Conservation (phyloP, 306 rosid species). For the cucumber (Cucumis sativus) region DNA sequence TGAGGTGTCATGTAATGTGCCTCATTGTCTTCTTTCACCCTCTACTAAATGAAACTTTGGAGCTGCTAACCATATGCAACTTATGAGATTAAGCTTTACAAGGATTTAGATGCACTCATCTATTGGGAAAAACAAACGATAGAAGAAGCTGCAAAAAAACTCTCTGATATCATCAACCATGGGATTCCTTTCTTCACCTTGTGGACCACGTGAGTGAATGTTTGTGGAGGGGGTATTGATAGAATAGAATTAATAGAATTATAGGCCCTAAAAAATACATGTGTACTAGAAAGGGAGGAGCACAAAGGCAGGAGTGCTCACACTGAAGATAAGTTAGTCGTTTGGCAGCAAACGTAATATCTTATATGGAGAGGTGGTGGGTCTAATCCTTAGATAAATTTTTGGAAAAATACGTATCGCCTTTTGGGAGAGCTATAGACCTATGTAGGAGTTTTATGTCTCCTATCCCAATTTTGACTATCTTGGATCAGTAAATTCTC, state of each 20-base stretch:
- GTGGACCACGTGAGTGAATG: too few species aligned
- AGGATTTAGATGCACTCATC: background rate
- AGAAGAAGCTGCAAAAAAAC: background rate
- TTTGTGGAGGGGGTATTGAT: background rate
- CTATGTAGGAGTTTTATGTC: background rate
- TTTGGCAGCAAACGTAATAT: background rate
- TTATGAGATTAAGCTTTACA: background rate
- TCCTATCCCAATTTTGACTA: background rate
- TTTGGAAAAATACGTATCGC: background rate
- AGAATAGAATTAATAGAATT: background rate
- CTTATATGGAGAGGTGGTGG: background rate
- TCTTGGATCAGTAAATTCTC: background rate
- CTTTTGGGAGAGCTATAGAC: background rate
- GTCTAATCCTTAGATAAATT: background rate
- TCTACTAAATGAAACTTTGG: background rate
- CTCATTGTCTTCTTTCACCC: background rate
- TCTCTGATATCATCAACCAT: background rate
- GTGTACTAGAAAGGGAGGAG: background rate
- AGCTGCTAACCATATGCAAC: background rate
- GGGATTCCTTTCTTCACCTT: too few species aligned
- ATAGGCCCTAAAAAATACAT: background rate
- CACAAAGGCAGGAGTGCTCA: background rate
- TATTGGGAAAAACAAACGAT: background rate
- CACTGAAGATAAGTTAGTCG: background rate
- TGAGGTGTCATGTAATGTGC: background rate